These are phyloP conservation scores for Anthracocystis panici-leucophaei DNA, from an alignment of 1,284 basidiomycete genomes.

Conservation along the genomic window DNA sequence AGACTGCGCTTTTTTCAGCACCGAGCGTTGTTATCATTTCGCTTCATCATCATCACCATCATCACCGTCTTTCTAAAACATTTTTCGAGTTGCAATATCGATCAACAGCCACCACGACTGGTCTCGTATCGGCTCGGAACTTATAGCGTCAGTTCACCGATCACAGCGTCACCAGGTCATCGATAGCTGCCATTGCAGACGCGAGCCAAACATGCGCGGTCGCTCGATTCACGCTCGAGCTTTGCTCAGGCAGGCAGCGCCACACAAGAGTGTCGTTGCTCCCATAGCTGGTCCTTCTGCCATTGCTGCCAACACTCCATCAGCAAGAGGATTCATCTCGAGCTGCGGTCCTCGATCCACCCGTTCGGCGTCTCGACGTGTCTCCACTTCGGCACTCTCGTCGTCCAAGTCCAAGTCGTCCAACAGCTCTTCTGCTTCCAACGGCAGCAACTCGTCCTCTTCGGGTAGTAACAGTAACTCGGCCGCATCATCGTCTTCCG, in stretches of 20 bases:
- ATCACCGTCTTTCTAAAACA: not conserved
- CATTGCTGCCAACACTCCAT: conserved; percentile 5
- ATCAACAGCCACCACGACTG: not conserved
- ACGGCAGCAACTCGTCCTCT: conserved; percentile 30
- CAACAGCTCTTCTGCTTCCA: conserved; percentile 26
- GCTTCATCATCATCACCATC: conserved; percentile 3
- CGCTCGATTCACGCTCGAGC: conserved; percentile 50
- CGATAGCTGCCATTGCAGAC: conserved; percentile 15
- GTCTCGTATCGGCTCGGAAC: not conserved
- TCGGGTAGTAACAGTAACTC: conserved; percentile 28
- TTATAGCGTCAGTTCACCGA: conserved; percentile 4
- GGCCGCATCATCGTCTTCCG: conserved; percentile 36
- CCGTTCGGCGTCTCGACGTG: conserved; percentile 29
- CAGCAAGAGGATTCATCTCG: conserved; percentile 36
- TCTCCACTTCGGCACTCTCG: conserved; percentile 32
- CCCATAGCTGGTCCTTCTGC: conserved; percentile 31
- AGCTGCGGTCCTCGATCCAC: conserved; percentile 36
- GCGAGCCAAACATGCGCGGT: conserved; percentile 38
- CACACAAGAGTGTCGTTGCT: conserved; percentile 19
- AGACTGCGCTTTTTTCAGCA: conserved; percentile 6
- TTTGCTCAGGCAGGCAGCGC: conserved; percentile 32
- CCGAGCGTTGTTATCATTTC: not conserved
- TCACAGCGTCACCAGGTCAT: not conserved
- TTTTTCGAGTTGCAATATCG: not conserved
- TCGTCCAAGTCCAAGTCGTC: conserved; percentile 45